These are phyloP conservation scores for Linnemannia hyalina DNA, from an alignment of 192 early-diverging fungal species.

Conservation along the genomic window DNA sequence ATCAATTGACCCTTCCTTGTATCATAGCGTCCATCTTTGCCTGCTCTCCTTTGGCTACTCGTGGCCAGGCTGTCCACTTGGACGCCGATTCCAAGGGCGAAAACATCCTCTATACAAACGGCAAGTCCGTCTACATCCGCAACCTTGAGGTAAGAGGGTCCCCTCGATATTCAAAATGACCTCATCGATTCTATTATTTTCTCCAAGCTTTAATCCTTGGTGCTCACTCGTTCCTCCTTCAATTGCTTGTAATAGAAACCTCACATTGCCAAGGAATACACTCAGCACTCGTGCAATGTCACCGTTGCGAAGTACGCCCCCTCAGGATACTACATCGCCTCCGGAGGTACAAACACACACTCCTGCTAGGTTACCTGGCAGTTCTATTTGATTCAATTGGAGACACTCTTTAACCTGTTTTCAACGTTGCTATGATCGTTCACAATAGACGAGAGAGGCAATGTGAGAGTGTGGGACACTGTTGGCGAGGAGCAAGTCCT, in stretches of 20 bases:
- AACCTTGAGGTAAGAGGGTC: slow-evolving; percentile 73
- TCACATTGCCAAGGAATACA: slow-evolving; percentile 84
- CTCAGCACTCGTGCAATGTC: slow-evolving; percentile 79
- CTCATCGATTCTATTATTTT: neutral
- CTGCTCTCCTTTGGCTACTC: slow-evolving; percentile 79
- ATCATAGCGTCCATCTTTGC: slow-evolving; percentile 74
- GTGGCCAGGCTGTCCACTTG: slow-evolving; percentile 87
- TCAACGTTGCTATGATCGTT: neutral
- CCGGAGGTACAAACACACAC: slow-evolving; percentile 77
- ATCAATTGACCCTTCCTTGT: neutral
- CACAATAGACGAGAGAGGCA: slow-evolving; percentile 81
- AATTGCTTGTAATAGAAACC: slow-evolving; percentile 71
- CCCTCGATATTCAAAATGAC: neutral
- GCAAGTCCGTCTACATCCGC: slow-evolving; percentile 88
- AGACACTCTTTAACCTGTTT: neutral
- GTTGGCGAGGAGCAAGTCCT: slow-evolving; percentile 83
- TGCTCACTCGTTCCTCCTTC: neutral
- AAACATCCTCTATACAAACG: slow-evolving; percentile 91
- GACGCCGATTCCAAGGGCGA: slow-evolving; percentile 87
- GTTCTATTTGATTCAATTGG: neutral
- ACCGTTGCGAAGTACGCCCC: slow-evolving; percentile 94
- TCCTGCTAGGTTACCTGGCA: neutral
- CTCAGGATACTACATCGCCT: slow-evolving; percentile 95
- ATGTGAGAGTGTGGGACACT: slow-evolving; percentile 96
- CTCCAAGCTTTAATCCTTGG: too few species aligned